phyloP scores from a whole-genome alignment of 768 basidiomycete species.

The Auricularia cornea region DNA sequence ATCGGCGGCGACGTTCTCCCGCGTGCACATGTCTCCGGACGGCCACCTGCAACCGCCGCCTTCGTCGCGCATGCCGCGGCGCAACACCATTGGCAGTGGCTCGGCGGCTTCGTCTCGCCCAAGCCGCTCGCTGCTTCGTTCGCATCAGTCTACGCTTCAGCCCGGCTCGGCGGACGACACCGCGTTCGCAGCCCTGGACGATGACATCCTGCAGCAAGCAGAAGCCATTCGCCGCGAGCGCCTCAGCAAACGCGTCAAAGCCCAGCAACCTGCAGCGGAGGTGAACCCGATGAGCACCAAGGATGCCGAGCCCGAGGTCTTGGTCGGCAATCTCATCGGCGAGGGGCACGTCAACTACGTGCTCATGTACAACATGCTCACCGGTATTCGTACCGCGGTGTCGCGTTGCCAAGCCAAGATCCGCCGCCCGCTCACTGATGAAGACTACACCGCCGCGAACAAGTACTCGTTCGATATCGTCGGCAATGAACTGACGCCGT shows the following conservation, averaged over 20 bases:
- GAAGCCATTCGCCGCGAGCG: constrained; percentile 80
- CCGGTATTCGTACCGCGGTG: constrained; percentile 92
- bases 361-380: constrained; percentile 99
- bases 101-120: background rate
- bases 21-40: background rate
- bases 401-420: constrained; percentile 96
- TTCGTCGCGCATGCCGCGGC: background rate
- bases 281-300: constrained; percentile 26
- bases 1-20: background rate
- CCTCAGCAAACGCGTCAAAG: constrained; percentile 59
- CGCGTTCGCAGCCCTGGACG: constrained; percentile 45
- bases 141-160: background rate
- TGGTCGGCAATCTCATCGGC: constrained; percentile 95
- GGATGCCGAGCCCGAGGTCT: constrained; percentile 35
- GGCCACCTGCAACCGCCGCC: background rate
- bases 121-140: background rate
- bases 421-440: constrained; percentile 70
- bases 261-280: constrained; percentile 52
- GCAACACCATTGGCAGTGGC: background rate
- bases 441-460: constrained; percentile 82
- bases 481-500: constrained; percentile 96
- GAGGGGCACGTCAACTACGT: constrained; percentile 98
- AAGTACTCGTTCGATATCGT: constrained; percentile 97
- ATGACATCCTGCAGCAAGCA: constrained; percentile 82
- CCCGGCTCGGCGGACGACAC: background rate